phyloP scores from a whole-genome alignment of 2,329 filamentous ascomycete genomes.

The Ophiosphaerella narmari region DNA sequence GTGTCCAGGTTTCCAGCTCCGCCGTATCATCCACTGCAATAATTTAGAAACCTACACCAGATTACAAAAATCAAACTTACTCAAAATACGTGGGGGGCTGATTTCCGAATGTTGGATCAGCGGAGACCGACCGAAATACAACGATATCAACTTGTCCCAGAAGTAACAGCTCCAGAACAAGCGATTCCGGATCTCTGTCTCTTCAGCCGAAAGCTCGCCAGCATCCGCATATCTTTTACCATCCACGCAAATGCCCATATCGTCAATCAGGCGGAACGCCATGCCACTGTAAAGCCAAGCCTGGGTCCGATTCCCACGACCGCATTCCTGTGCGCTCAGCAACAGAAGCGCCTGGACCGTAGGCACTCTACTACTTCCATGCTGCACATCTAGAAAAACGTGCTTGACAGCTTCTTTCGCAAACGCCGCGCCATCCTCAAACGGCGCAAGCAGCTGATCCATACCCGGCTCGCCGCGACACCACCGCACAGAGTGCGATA shows the following conservation, averaged over 20 bases:
- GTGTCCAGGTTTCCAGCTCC: conserved; percentile 13
- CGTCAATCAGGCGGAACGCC: conserved; percentile 15
- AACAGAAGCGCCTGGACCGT: conserved; percentile 13
- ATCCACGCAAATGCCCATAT: conserved; percentile 16
- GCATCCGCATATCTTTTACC: conserved; percentile 11
- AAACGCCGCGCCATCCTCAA: conserved; percentile 8
- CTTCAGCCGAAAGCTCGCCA: conserved; percentile 11
- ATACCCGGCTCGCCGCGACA: conserved; percentile 14
- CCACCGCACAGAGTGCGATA: conserved; percentile 15
- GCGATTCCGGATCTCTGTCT: conserved; percentile 14
- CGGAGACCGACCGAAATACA: conserved; percentile 14
- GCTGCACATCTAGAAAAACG: conserved; percentile 9
- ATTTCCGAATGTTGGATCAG: conserved; percentile 13
- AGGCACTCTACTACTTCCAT: conserved; percentile 10
- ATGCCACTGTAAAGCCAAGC: conserved; percentile 19
- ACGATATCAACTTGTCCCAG: conserved; percentile 17
- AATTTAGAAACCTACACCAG: neutral
- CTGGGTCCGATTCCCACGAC: conserved; percentile 13
- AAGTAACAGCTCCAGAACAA: conserved; percentile 20
- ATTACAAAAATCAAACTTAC: neutral
- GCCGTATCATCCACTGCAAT: conserved; percentile 13
- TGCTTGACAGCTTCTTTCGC: conserved; percentile 5
- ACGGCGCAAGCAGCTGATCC: conserved; percentile 9
- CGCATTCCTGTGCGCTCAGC: conserved; percentile 14
- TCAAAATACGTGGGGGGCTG: conserved; percentile 8